Conservation (phyloP, 768 basidiomycete species). For the Cyathus striatus region DNA sequence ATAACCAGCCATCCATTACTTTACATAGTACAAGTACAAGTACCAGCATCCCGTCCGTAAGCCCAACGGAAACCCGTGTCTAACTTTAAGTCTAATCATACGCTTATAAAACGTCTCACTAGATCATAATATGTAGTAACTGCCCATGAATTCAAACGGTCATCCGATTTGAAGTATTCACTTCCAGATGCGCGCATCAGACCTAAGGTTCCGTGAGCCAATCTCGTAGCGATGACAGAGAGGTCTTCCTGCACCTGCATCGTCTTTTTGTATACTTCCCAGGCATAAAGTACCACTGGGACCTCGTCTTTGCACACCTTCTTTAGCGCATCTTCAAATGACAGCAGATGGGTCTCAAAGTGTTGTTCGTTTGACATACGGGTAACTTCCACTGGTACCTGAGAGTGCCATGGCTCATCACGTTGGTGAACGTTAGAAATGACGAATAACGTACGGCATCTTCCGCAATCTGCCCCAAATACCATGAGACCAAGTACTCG, state of each 20-base stretch:
- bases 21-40: no score
- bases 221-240: no score
- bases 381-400: slow-evolving; percentile 38
- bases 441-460: slow-evolving; percentile 39
- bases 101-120: no score
- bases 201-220: no score
- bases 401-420: neutral
- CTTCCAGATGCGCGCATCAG: no score
- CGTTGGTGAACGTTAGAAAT: neutral
- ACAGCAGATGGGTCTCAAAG: slow-evolving; percentile 38
- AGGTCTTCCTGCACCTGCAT: slow-evolving; percentile 5
- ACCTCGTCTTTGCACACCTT: slow-evolving; percentile 23
- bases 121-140: no score
- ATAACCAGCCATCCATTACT: no score
- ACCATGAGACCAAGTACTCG: slow-evolving; percentile 55
- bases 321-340: slow-evolving; percentile 36
- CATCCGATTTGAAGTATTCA: no score
- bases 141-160: no score
- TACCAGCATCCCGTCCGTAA: no score
- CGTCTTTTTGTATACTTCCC: slow-evolving; percentile 25
- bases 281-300: slow-evolving; percentile 32
- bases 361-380: slow-evolving; percentile 54
- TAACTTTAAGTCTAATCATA: no score
- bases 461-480: slow-evolving; percentile 44
- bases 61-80: no score